phyloP scores from a whole-genome alignment of 1,139 yeast genomes.

The Hyphopichia fennica region DNA sequence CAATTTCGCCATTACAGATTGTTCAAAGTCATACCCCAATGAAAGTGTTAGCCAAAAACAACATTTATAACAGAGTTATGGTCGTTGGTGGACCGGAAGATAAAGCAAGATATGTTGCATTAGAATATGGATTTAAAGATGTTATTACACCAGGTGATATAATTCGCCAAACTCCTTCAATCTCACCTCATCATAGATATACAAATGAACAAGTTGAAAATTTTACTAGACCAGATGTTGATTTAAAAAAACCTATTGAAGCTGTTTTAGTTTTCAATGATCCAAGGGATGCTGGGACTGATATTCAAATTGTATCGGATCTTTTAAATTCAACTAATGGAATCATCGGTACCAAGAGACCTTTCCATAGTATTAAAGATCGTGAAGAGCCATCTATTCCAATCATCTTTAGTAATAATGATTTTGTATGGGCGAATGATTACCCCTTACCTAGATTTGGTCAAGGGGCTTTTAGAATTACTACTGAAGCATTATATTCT shows the following conservation, averaged over 20 bases:
- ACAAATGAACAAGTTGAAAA: constrained; percentile 45
- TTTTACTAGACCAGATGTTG: constrained; percentile 38
- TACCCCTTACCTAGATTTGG: constrained; percentile 82
- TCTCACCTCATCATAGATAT: constrained; percentile 74
- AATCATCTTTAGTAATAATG: constrained; percentile 82
- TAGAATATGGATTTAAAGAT: constrained; percentile 74
- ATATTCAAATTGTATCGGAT: constrained; percentile 76
- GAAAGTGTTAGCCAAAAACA: constrained; percentile 50
- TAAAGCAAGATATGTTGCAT: constrained; percentile 68
- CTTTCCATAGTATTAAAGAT: constrained; percentile 10
- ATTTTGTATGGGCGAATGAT: constrained; percentile 88
- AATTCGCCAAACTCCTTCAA: constrained; percentile 52
- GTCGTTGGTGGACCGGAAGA: constrained; percentile 86
- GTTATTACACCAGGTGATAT: constrained; percentile 80
- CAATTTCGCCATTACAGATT: constrained; percentile 62
- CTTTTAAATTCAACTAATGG: constrained; percentile 67
- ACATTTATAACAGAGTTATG: constrained; percentile 58
- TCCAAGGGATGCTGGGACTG: constrained; percentile 88
- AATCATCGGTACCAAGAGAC: constrained; percentile 59
- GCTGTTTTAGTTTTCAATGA: constrained; percentile 88
- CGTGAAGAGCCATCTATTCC: constrained; percentile 63
- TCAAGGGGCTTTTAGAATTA: constrained; percentile 82
- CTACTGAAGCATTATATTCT: constrained; percentile 62
- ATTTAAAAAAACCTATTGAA: constrained; percentile 53
- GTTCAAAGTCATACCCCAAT: constrained; percentile 94